Evolutionary conservation across 768 basidiomycete genomes (phyloP), one percentile per base, ranked within the genome.

Genomic region (Cyclocybe aegerita): DNA sequence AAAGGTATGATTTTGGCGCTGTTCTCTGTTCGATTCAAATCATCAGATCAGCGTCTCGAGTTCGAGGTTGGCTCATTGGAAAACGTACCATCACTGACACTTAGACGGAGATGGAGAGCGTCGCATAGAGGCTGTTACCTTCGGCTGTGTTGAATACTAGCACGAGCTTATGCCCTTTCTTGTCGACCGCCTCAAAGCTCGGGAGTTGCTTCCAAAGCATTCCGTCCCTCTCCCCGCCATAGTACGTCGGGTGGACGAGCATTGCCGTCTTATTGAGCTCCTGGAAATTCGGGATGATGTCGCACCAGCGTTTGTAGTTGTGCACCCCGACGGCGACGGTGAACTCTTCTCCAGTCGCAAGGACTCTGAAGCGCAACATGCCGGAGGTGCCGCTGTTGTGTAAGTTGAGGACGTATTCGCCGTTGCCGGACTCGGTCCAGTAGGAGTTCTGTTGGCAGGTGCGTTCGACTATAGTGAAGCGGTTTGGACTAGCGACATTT

Each of bases 231-330:
- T 39, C 40, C 9, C 40, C 46, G 12, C 23, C 43, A 46, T 67
- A 71, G 46, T 70, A 71, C 43, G 61, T 30, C 4, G 52, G 50
- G 37, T 70, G 54, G 48, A 73, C 53, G n/a, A 54, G 35, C 7
- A 58, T 43, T 14, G 51, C 62, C 2, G 63, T 68, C 33, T 65
- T 43, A 12, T 50, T 46, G 9, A 49, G 17, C 5, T 14, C 45
- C 10, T 42, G 10, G 42, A 74, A 63, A 40, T 67, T 59, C 11
- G 69, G 58, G 52, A 71, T 60, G 39, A 67, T 62, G 53, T 74
- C 72, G 60, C 64, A 58, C 72, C 73, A 75, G 6, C 63, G 60
- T 54, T 65, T 66, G 60, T 67, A 64, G 60, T 68, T 67, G 63
- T 72, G 67, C 12, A 73, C 58, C 1, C 76, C 73, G 9, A 76